Evolutionary conservation across 495 filamentous ascomycete species (phyloP).

Genomic region (Diplogelasinospora grovesii): DNA sequence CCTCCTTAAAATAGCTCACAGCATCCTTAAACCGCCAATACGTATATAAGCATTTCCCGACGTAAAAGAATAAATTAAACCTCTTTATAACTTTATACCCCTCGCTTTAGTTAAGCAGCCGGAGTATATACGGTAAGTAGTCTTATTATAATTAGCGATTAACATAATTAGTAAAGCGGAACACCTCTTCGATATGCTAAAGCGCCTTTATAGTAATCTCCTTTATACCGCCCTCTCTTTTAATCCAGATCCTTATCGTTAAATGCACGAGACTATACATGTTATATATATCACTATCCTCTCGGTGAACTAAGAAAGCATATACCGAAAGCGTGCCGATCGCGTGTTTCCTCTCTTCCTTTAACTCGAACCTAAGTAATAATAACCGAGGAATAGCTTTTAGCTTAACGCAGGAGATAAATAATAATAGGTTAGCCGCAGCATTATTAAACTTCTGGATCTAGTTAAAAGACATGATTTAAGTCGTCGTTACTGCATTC

Average conservation of each 20-base stretch:
- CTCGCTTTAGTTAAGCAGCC: conserved; percentile 8
- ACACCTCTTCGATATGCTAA: conserved; percentile 14
- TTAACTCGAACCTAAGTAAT: conserved; percentile 13
- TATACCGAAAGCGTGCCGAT: conserved; percentile 30
- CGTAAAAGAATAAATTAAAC: not conserved
- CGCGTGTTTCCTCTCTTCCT: conserved; percentile 14
- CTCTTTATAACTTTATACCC: not conserved
- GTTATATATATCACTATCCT: conserved; percentile 11
- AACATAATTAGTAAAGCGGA: conserved; percentile 6
- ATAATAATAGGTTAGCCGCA: conserved; percentile 31
- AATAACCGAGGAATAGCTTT: conserved; percentile 23
- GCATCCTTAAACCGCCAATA: conserved; percentile 5
- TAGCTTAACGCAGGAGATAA: conserved; percentile 35
- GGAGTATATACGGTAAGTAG: conserved; percentile 26
- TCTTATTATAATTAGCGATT: conserved; percentile 16
- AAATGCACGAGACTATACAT: conserved; percentile 45
- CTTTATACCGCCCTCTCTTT: conserved; percentile 1
- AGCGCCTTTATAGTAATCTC: conserved; percentile 13
- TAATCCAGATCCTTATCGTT: conserved; percentile 33
- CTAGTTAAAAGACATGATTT: conserved; percentile 44
- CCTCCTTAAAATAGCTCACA: not conserved
- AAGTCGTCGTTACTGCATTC: conserved; percentile 50
- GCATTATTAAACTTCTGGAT: conserved; percentile 25
- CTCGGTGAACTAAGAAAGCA: conserved; percentile 25
- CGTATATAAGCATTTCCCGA: not conserved